Percentiles rank a stretch among this genome's conserved stretches.
phyloP scores from a whole-genome alignment of 805 yeast species.

The Cyberlindnera subsufficiens region DNA sequence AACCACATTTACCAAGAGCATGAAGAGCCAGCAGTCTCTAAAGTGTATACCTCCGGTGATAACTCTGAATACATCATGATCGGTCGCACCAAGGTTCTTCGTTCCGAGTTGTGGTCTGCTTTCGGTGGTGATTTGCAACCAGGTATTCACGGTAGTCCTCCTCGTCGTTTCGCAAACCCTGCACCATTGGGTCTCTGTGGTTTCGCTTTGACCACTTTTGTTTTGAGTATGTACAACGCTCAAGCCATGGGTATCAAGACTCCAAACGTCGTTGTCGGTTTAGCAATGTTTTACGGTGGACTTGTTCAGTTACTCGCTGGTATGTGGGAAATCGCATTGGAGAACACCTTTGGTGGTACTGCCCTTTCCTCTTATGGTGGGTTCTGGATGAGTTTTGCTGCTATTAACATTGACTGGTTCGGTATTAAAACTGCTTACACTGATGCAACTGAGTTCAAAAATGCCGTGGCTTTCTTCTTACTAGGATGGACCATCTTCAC shows the following conservation, averaged over 20 bases:
- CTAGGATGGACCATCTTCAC: slow-evolving; percentile 64
- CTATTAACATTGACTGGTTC: slow-evolving; percentile 52
- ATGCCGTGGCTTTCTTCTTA: slow-evolving; percentile 55
- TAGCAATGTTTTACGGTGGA: slow-evolving; percentile 62
- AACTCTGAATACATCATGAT: slow-evolving; percentile 63
- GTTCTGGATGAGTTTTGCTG: slow-evolving; percentile 64
- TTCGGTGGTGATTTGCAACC: slow-evolving; percentile 84
- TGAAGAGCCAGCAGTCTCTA: slow-evolving; percentile 16
- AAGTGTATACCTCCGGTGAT: slow-evolving; percentile 31
- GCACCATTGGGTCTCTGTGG: slow-evolving; percentile 60
- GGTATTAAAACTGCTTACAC: slow-evolving; percentile 52
- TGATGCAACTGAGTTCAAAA: slow-evolving; percentile 30
- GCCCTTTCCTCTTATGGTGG: slow-evolving; percentile 62
- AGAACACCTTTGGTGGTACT: slow-evolving; percentile 63
- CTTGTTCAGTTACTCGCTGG: slow-evolving; percentile 55
- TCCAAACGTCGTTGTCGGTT: slow-evolving; percentile 50
- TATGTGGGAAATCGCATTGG: slow-evolving; percentile 58
- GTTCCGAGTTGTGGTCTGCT: slow-evolving; percentile 53
- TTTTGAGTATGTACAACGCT: slow-evolving; percentile 49
- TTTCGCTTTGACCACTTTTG: slow-evolving; percentile 59
- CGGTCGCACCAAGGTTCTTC: slow-evolving; percentile 66
- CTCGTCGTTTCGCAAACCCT: slow-evolving; percentile 58
- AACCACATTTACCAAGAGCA: slow-evolving; percentile 9
- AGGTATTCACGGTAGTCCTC: slow-evolving; percentile 53
- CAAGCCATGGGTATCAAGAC: slow-evolving; percentile 45